Base-by-base conservation (phyloP, 768 basidiomycete species). In the Psilocybe tampanensis region DNA sequence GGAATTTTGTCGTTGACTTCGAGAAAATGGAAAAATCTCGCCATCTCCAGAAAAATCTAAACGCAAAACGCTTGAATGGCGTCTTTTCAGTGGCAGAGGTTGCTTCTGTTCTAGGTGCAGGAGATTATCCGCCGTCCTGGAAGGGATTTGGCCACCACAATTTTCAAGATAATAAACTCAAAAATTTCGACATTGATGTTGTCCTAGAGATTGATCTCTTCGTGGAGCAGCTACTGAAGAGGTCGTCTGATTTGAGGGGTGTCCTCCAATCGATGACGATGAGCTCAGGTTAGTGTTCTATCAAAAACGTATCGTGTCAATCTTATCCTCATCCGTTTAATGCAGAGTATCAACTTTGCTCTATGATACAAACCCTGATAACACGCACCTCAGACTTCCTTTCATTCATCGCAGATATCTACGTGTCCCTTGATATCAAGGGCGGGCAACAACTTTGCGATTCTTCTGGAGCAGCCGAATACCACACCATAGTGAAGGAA, bases 371-470 rank as follows among this genome's bases (percentile, higher is more conserved):
- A 67, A 79, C 75, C 42, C 73, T 84, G 29, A 69, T 90, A 29
- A 75, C 81, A 0, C 78, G 82, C 51, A 70, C 92, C 24, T 80
- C 86, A 1, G 68, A 78, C 2, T 83, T 91, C 55, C 72, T 94
- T 22, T 67, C 74, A 9, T 79, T 82, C 44, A 78, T 88, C 39
- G 81, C 84, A 21, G 86, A 92, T 60, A 80, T 94, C 58, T 87
- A 94, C 68, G 71, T 95, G 50, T 92, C 92, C 19, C 82, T 95
- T 59, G 94, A 95, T 67, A 84, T 95, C 57, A 90, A 93, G 61
- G 89, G 88, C 15, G 79, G 89, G 58, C 78, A 77, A 24, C 76
- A 80, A 58, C 80, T 82, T 21, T 71, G 76, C 1, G 75, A 73
- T 9, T 66, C 76, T 17, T 68, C 78, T 6, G 67, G 76, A 22